Evolutionary conservation across 2,329 filamentous ascomycete genomes (phyloP).

Genomic region (Pestalotiopsis fici): DNA sequence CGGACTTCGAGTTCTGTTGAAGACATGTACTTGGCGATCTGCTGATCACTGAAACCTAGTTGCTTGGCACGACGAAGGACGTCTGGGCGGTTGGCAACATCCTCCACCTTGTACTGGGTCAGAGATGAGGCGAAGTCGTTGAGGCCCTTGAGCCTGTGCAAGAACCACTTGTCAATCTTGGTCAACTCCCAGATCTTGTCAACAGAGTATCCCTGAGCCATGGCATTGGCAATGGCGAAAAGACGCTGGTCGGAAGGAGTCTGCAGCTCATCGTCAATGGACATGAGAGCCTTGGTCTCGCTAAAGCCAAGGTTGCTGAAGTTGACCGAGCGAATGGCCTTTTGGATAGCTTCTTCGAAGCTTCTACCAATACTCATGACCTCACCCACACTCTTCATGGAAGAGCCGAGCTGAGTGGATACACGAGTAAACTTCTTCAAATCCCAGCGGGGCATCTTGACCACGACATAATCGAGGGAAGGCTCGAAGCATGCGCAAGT

Average conservation of each 20-base stretch:
- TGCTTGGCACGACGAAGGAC: conserved; percentile 85
- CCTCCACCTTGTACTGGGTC: conserved; percentile 63
- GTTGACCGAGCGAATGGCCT: conserved; percentile 93
- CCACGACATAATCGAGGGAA: conserved; percentile 95
- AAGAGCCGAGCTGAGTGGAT: conserved; percentile 92
- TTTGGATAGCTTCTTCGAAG: conserved; percentile 98
- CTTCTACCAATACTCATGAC: conserved; percentile 98
- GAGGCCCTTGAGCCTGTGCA: conserved; percentile 86
- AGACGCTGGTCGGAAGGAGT: conserved; percentile 96
- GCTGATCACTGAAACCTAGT: conserved; percentile 90
- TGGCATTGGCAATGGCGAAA: conserved; percentile 97
- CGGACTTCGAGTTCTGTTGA: conserved; percentile 93
- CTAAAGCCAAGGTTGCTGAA: conserved; percentile 95
- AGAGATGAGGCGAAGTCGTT: conserved; percentile 86
- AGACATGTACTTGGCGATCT: conserved; percentile 90
- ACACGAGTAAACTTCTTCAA: conserved; percentile 98
- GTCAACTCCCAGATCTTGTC: conserved; percentile 99
- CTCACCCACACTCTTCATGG: conserved; percentile 99
- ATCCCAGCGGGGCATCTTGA: conserved; percentile 99
- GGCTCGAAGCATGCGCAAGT: conserved; percentile 99
- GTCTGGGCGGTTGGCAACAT: conserved; percentile 63
- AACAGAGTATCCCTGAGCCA: conserved; percentile 90
- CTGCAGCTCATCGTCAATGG: conserved; percentile 92
- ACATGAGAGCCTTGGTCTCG: conserved; percentile 89
- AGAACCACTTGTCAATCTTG: conserved; percentile 98